phyloP scores from a whole-genome alignment of 768 basidiomycete genomes.

The Russula ochroleuca region DNA sequence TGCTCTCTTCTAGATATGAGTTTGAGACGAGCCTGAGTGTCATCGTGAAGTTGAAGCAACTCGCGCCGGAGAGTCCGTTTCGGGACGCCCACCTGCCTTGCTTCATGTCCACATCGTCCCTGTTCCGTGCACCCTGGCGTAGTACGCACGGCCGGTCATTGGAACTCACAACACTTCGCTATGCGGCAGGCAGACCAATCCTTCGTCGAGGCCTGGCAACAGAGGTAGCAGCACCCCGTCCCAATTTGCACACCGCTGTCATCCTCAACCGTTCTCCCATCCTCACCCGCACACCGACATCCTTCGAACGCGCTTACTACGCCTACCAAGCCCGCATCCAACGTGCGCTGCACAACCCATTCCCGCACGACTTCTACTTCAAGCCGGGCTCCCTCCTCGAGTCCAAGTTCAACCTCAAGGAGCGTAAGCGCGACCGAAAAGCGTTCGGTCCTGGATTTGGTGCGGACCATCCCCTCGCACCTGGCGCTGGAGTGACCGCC shows the following conservation, averaged over 20 bases:
- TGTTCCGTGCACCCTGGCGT: slow-evolving; percentile 4
- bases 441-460: slow-evolving; percentile 70
- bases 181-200: background rate
- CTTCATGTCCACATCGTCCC: background rate
- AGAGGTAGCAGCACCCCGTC: slow-evolving; percentile 11
- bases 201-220: slow-evolving; percentile 19
- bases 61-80: slow-evolving; percentile 5
- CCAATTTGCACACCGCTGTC: slow-evolving; percentile 52
- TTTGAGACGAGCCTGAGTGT: slow-evolving; percentile 75
- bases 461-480: slow-evolving; percentile 17
- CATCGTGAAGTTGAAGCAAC: slow-evolving; percentile 41
- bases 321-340: slow-evolving; percentile 79
- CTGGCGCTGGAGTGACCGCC: slow-evolving; percentile 21
- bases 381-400: slow-evolving; percentile 85
- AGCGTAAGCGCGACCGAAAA: slow-evolving; percentile 62
- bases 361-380: slow-evolving; percentile 90
- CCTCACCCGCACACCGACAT: slow-evolving; percentile 63
- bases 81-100: background rate
- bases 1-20: slow-evolving; percentile 79
- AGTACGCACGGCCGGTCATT: background rate
- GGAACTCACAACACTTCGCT: background rate
- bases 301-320: slow-evolving; percentile 78
- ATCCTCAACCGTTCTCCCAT: slow-evolving; percentile 76
- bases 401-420: slow-evolving; percentile 72
- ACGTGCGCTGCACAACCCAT: slow-evolving; percentile 82